These are phyloP conservation scores for Xylaria palmicola DNA, from an alignment of 495 filamentous ascomycete species.

Conservation along the genomic window DNA sequence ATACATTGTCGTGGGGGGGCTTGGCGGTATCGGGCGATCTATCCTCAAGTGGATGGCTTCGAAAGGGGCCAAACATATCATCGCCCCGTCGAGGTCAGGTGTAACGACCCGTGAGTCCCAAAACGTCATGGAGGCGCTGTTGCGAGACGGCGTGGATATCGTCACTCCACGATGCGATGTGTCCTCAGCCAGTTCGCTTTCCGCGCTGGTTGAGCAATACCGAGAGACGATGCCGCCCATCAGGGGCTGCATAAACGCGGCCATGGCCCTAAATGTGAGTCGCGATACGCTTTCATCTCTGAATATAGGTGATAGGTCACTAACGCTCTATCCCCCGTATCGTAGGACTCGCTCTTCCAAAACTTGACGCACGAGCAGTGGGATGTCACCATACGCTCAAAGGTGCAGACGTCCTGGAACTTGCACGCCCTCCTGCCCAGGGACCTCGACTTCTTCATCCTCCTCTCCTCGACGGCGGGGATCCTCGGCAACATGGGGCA, in stretches of 20 bases:
- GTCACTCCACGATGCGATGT: constrained; percentile 40
- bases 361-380: constrained; percentile 45
- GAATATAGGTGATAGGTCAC: no score
- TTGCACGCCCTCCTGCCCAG: constrained; percentile 40
- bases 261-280: constrained; percentile 49
- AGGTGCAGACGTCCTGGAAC: constrained; percentile 44
- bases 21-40: constrained; percentile 56
- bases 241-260: constrained; percentile 48
- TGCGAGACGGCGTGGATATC: constrained; percentile 23
- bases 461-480: constrained; percentile 34
- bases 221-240: constrained; percentile 45
- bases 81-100: constrained; percentile 53
- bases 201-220: constrained; percentile 22
- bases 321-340: no score
- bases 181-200: constrained; percentile 16
- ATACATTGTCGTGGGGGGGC: constrained; percentile 57
- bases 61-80: constrained; percentile 51
- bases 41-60: constrained; percentile 52
- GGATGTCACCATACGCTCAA: constrained; percentile 32
- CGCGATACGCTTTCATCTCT: no score
- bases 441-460: constrained; percentile 56
- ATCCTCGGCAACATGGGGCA: constrained; percentile 50
- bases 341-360: constrained; percentile 43
- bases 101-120: constrained; percentile 15
- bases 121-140: constrained; percentile 25